Percentiles rank a stretch among this genome's conserved stretches.
These are phyloP conservation scores for Rubroshorea leprosula DNA, from an alignment of 345 rosid species.

Conservation along the genomic window DNA sequence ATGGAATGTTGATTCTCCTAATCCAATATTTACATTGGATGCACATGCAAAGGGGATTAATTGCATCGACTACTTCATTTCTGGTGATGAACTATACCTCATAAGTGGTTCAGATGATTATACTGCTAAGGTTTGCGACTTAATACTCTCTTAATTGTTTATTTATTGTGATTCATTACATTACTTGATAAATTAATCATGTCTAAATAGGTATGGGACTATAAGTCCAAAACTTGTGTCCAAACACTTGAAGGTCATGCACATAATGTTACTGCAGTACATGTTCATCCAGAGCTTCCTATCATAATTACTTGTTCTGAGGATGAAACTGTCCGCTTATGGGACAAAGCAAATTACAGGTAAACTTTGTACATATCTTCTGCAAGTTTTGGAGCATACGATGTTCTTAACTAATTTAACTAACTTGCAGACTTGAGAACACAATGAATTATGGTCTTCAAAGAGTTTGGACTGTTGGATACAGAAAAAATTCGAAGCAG, in stretches of 20 bases:
- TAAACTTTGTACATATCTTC: conserved; percentile 12
- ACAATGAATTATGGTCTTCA: no score
- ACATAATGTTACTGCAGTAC: conserved; percentile 80
- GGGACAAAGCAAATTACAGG: conserved; percentile 87
- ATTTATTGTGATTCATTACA: no score
- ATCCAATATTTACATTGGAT: conserved; percentile 65
- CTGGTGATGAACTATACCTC: conserved; percentile 64
- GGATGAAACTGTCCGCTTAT: conserved; percentile 76
- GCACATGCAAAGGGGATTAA: conserved; percentile 88
- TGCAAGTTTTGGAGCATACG: no score
- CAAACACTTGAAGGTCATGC: conserved; percentile 81
- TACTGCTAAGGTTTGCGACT: conserved; percentile 68
- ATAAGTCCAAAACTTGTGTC: conserved; percentile 75
- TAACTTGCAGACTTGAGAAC: no score
- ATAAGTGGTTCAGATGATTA: conserved; percentile 91
- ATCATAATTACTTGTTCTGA: conserved; percentile 80
- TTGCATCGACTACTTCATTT: conserved; percentile 72
- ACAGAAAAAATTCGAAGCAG: no score
- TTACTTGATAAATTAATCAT: no score
- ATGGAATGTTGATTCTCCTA: conserved; percentile 86
- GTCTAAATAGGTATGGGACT: conserved; percentile 68
- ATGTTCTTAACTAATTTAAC: no score
- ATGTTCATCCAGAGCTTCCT: conserved; percentile 83
- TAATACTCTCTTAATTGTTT: conserved; percentile 7
- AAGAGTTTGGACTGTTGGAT: no score